Conservation (phyloP, 306 rosid genomes). For the Senna tora region DNA sequence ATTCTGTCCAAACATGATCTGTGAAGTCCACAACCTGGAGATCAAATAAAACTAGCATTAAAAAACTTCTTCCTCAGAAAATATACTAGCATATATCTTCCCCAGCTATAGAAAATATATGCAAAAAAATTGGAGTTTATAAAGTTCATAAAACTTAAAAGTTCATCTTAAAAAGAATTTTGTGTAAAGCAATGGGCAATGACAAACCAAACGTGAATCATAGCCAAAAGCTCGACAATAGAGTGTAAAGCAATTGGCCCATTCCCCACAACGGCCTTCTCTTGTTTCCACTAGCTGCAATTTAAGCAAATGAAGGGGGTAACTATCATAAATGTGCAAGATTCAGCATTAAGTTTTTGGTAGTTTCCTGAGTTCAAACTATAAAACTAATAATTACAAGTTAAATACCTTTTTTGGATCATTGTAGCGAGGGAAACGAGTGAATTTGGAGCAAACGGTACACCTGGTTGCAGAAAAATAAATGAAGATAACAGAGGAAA, state of each 20-base stretch:
- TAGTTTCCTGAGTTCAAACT: slow-evolving; percentile 13
- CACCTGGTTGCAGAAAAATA: slow-evolving; percentile 60
- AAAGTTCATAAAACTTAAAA: slow-evolving; percentile 25
- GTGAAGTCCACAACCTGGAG: slow-evolving; percentile 78
- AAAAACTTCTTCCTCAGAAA: slow-evolving; percentile 32
- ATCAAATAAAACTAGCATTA: slow-evolving; percentile 32
- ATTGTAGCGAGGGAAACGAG: slow-evolving; percentile 92
- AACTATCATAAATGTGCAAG: slow-evolving; percentile 28
- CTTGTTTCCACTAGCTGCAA: slow-evolving; percentile 92
- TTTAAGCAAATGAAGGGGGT: slow-evolving; percentile 25
- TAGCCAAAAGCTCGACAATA: slow-evolving; percentile 95
- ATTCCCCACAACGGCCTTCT: slow-evolving; percentile 95
- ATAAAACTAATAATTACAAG: slow-evolving; percentile 19
- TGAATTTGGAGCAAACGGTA: slow-evolving; percentile 51
- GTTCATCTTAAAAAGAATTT: slow-evolving; percentile 23
- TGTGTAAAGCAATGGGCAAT: slow-evolving; percentile 1
- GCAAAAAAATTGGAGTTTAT: slow-evolving; percentile 6
- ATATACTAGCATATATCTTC: slow-evolving; percentile 12
- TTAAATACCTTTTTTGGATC: slow-evolving; percentile 78
- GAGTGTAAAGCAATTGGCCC: slow-evolving; percentile 97
- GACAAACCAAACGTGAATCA: slow-evolving; percentile 84
- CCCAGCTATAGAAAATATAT: not conserved
- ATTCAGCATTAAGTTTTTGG: slow-evolving; percentile 21
- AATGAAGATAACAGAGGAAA: slow-evolving; percentile 13
- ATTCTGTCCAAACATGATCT: slow-evolving; percentile 97